phyloP scores from a whole-genome alignment of 2,329 filamentous ascomycete species.

The Podosphaera fusca region DNA sequence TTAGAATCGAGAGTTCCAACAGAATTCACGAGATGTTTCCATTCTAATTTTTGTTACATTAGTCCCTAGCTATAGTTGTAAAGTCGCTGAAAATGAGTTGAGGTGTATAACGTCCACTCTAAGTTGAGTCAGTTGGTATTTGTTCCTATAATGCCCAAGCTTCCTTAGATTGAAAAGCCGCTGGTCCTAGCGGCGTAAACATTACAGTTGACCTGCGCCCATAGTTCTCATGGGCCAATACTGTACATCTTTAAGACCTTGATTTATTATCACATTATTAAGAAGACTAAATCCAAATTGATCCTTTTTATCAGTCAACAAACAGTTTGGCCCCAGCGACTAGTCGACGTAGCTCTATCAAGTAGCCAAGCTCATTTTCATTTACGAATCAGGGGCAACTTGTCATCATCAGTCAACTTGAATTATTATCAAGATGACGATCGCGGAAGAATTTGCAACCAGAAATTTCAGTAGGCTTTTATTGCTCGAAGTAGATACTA shows the following conservation, averaged over 20 bases:
- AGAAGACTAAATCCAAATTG: not conserved
- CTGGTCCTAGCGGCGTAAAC: not conserved
- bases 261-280: not conserved
- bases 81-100: too few relatives aligned
- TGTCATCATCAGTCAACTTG: not conserved
- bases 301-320: not conserved
- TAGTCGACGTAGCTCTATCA: not conserved
- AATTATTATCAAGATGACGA: slow-evolving; percentile 32
- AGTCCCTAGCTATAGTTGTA: too few relatives aligned
- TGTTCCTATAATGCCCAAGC: too few relatives aligned
- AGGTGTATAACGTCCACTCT: too few relatives aligned
- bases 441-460: slow-evolving; percentile 49
- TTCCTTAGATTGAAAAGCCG: not conserved
- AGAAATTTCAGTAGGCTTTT: slow-evolving; percentile 48
- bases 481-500: too few relatives aligned
- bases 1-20: too few relatives aligned
- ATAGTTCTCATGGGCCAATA: too few relatives aligned
- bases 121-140: too few relatives aligned
- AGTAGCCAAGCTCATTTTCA: not conserved
- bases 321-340: not conserved
- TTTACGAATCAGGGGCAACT: not conserved
- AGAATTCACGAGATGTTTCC: too few relatives aligned
- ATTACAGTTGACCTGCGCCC: too few relatives aligned
- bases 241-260: too few relatives aligned
- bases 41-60: too few relatives aligned